phyloP scores from a whole-genome alignment of 306 rosid species.

The Luffa aegyptiaca region DNA sequence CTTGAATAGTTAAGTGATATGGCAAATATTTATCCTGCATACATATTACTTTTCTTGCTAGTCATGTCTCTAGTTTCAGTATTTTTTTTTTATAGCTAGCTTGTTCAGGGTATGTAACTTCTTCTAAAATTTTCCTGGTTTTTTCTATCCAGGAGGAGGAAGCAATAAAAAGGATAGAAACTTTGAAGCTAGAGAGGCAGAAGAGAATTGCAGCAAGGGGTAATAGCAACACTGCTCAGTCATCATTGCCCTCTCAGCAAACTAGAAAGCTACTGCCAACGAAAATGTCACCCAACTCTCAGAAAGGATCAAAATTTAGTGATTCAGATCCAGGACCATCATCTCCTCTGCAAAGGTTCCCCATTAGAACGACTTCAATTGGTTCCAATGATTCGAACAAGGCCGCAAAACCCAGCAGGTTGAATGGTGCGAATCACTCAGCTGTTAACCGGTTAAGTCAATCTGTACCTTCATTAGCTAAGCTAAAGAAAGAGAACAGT shows the following conservation, averaged over 20 bases:
- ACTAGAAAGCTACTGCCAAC: conserved; percentile 52
- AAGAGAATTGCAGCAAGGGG: conserved; percentile 92
- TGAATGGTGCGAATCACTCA: conserved; percentile 37
- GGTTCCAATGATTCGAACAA: conserved; percentile 56
- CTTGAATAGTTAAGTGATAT: background rate
- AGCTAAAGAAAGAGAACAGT: conserved; percentile 51
- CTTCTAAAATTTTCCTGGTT: conserved; percentile 3
- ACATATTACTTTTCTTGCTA: background rate
- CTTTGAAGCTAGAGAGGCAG: conserved; percentile 86
- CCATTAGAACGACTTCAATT: conserved; percentile 36
- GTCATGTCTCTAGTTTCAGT: background rate
- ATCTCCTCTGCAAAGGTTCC: conserved; percentile 65
- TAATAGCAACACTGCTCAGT: conserved; percentile 32
- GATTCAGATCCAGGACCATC: conserved; percentile 79
- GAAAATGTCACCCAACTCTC: conserved; percentile 56
- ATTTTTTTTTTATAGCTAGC: background rate
- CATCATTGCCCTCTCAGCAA: conserved; percentile 37
- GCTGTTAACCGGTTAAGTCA: conserved; percentile 52
- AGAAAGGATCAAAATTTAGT: conserved; percentile 78
- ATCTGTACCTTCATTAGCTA: conserved; percentile 72
- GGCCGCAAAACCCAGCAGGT: conserved; percentile 54
- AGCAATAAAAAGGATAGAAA: conserved; percentile 65
- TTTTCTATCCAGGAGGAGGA: conserved; percentile 58
- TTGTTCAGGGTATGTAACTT: conserved; percentile 9
- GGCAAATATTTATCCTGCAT: background rate